Conservation (phyloP, 345 rosid species). For the Excoecaria cochinchinensis region DNA sequence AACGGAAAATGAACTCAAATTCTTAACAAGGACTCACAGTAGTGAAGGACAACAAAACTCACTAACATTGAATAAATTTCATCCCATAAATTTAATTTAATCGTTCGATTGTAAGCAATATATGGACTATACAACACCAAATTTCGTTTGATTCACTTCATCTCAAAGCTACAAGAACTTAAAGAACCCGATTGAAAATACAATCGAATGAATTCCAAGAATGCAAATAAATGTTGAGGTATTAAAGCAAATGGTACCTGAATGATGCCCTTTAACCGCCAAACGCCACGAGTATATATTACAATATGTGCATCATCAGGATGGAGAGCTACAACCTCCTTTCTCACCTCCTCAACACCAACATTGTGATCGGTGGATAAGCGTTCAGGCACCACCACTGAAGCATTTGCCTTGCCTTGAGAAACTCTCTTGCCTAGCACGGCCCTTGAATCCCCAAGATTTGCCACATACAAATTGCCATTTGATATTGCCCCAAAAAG, state of each 20-base stretch:
- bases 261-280: conserved; percentile 74
- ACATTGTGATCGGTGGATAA: conserved; percentile 67
- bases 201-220: background rate
- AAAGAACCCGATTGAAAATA: background rate
- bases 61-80: too few relatives aligned
- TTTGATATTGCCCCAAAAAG: conserved; percentile 54
- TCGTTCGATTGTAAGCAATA: too few relatives aligned
- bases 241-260: conserved; percentile 39
- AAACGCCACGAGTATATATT: conserved; percentile 52
- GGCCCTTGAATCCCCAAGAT: conserved; percentile 69
- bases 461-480: conserved; percentile 52
- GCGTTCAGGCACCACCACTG: conserved; percentile 55
- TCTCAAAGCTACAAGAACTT: too few relatives aligned
- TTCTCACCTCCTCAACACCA: conserved; percentile 59
- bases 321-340: conserved; percentile 68
- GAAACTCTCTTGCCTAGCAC: conserved; percentile 52
- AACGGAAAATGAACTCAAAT: background rate
- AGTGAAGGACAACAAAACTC: too few relatives aligned
- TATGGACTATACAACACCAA: too few relatives aligned
- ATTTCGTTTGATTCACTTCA: background rate
- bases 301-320: conserved; percentile 64
- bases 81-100: too few relatives aligned
- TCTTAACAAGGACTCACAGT: background rate
- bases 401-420: conserved; percentile 10
- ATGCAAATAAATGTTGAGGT: background rate